Evolutionary conservation across 2,329 filamentous ascomycete species (phyloP), one percentile per base, ranked within the genome.

Genomic region (Botrytis elliptica): DNA sequence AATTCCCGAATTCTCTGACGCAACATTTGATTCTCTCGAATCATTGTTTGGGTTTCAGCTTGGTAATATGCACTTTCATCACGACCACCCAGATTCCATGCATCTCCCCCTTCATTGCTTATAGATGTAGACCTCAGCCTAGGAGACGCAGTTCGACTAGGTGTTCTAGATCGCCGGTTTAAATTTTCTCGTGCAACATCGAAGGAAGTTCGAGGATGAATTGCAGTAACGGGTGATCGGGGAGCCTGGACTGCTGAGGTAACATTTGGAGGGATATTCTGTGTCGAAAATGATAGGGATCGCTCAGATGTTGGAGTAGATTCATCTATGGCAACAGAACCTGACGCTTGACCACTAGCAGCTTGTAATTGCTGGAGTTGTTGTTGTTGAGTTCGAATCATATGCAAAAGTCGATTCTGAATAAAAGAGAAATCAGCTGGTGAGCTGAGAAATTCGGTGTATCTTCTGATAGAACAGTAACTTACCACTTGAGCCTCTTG

Each of bases 11-110:
- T 92, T 67, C 93, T 87, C 80, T 91, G 87, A 75, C 91, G 90
- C 70, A 95, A 84, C 92, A 95, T 94, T 82, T 95, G 92, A 77
- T 95, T 95, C 84, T 95, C 93, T 40, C 93, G 86, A 36, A 90
- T 88, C 78, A 95, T 83, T 83, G 89, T 94, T 82, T 93, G 91
- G 1, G 92, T 93, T 83, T 95, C 93, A 7, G 92, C 92, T 81
- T 94, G 92, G 79, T 95, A 95, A 81, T 94, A 94, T 0, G 91
- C 90, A 76, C 88, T 90, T 81, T 95, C 92, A 78, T 94, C 92
- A 29, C 92, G 85, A 12, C 88, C 88, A n/a, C 87, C 88, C 1
- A 92, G 85, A 66, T 87, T 82, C 84, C 87, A 89, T 44, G 80
- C 78, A 70, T 93, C 90, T 49, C 86, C 87, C 70, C 85, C 86